These are phyloP conservation scores for Phytophthora fragariae DNA, from an alignment of 352 stramenopile genomes.

Conservation along the genomic window DNA sequence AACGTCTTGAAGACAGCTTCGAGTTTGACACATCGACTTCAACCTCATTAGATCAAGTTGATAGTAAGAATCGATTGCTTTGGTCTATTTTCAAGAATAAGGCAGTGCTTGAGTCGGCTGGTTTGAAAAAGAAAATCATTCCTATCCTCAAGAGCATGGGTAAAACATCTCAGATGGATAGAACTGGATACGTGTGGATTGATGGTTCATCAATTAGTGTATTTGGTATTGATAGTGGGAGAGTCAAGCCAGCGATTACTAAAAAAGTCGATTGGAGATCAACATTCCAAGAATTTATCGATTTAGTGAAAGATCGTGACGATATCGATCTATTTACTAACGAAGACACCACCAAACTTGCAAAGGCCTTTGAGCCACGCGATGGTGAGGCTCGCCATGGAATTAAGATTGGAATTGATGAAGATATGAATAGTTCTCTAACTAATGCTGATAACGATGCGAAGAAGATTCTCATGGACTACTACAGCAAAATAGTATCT, in stretches of 20 bases:
- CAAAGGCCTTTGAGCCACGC: constrained; percentile 15
- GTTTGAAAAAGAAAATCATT: constrained; percentile 26
- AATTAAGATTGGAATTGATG: constrained; percentile 23
- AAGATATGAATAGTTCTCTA: constrained; percentile 23
- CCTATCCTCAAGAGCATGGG: constrained; percentile 20
- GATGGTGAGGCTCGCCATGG: constrained; percentile 22
- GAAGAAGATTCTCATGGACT: constrained; percentile 27
- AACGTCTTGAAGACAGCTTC: constrained; percentile 27
- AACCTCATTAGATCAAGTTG: constrained; percentile 10
- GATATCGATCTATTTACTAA: constrained; percentile 12
- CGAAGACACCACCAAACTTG: constrained; percentile 5
- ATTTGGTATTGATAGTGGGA: constrained; percentile 21
- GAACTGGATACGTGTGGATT: constrained; percentile 29
- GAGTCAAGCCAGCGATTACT: constrained; percentile 19
- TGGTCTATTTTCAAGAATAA: constrained; percentile 26
- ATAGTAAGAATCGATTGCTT: constrained; percentile 24
- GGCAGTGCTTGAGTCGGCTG: constrained; percentile 10
- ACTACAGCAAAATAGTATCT: constrained; percentile 24
- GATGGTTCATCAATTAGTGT: constrained; percentile 20
- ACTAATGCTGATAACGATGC: constrained; percentile 33
- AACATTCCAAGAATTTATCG: constrained; percentile 27
- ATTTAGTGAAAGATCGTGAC: constrained; percentile 21
- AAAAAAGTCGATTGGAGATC: constrained; percentile 24
- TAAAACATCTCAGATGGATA: constrained; percentile 26
- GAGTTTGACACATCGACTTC: constrained; percentile 24